A percentile compares a stretch with the other conserved stretches of the same genome.
Evolutionary conservation across 2,329 filamentous ascomycete species (phyloP).

Genomic region (Clonostachys solani): DNA sequence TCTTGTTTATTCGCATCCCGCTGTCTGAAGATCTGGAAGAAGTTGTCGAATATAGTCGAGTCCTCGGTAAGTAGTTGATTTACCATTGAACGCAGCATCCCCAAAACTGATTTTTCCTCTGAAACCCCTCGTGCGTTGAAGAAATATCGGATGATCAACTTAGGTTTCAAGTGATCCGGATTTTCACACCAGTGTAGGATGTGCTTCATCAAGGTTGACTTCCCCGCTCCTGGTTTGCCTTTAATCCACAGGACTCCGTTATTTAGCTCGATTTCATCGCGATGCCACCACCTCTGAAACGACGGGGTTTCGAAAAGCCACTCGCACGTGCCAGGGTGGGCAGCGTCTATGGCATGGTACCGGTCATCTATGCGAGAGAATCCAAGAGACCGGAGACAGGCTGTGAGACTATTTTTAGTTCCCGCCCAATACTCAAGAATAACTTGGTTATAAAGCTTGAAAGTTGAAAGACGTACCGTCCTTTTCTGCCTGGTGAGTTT

Average conservation of each 20-base stretch:
- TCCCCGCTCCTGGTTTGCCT: constrained; percentile 4
- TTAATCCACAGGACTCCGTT: constrained; percentile 5
- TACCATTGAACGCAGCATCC: constrained; percentile 45
- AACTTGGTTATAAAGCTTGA: too few species aligned
- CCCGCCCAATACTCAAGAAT: too few species aligned
- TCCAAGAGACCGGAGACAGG: not conserved
- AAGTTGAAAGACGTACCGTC: too few species aligned
- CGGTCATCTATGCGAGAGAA: not conserved
- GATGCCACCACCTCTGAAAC: constrained; percentile 1
- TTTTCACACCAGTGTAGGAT: constrained; percentile 1
- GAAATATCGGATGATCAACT: constrained; percentile 34
- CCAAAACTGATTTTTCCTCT: constrained; percentile 36
- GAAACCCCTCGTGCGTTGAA: constrained; percentile 41
- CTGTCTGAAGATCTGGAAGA: constrained; percentile 18
- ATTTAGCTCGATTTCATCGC: not conserved
- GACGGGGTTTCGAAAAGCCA: constrained; percentile 7
- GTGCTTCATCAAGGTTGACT: constrained; percentile 6
- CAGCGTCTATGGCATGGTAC: constrained; percentile 3
- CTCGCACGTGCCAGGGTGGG: constrained; percentile 9
- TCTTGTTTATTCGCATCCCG: constrained; percentile 10
- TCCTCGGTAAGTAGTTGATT: constrained; percentile 29
- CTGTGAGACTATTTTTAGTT: not conserved
- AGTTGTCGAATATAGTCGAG: not conserved
- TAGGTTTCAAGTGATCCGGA: not conserved
- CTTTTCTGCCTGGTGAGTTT: too few species aligned